Percentiles rank a stretch among this genome's conserved stretches.
These are phyloP conservation scores for Colletotrichum shisoi DNA, from an alignment of 2,329 filamentous ascomycete species.

Conservation along the genomic window DNA sequence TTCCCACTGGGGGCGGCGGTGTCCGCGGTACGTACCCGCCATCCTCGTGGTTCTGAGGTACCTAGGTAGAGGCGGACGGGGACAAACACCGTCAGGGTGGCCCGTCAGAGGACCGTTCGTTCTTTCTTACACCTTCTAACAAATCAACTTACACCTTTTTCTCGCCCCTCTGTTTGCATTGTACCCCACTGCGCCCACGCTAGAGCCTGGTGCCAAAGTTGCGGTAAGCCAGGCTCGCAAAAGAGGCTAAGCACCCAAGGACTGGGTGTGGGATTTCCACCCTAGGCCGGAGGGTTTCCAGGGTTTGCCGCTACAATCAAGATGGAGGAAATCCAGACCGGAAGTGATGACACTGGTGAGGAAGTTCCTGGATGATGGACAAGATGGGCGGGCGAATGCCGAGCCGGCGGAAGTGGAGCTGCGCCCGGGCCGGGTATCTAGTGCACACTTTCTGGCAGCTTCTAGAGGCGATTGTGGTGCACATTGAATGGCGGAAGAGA, in stretches of 20 bases:
- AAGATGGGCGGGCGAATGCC: no score
- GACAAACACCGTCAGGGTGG: not conserved
- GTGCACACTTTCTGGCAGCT: not conserved
- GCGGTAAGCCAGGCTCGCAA: not conserved
- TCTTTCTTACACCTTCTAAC: not conserved
- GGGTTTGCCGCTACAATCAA: no score
- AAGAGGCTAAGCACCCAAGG: not conserved
- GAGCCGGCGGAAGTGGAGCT: no score
- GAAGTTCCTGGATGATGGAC: no score
- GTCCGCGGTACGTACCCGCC: not conserved
- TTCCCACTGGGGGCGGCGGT: no score
- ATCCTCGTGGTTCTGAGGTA: not conserved
- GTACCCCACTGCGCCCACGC: no score
- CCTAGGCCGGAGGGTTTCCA: no score
- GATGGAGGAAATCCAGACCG: no score
- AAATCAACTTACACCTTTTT: constrained; percentile 29
- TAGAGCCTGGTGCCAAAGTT: not conserved
- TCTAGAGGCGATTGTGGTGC: not conserved
- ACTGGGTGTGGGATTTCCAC: no score
- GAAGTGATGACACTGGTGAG: no score
- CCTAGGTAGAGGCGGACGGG: not conserved
- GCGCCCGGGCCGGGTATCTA: no score
- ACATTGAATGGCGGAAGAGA: no score
- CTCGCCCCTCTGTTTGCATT: not conserved
- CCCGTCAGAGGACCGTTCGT: not conserved